Base-by-base conservation (phyloP, 163 green algal species). In the Scenedesmus sp. region DNA sequence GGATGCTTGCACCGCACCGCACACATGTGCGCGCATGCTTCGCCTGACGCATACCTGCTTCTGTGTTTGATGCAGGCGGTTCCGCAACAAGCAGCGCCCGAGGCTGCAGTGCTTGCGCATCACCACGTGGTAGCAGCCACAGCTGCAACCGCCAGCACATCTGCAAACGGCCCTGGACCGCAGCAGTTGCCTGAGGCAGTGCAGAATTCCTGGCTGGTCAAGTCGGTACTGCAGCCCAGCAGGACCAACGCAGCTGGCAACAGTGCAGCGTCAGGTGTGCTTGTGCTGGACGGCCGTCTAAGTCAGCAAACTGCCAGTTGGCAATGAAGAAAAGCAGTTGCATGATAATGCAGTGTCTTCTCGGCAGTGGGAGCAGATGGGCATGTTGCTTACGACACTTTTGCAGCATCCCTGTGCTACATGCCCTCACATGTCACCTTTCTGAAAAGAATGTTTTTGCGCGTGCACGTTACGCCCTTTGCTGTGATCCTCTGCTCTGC, bases 121-220 rank as follows among this genome's bases (percentile, higher is more conserved):
- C 20, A 59, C 12, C 23, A 9, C 34, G 57, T 23, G 12, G 5
- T 23, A 46, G 34, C 76, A 60, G 34, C 10, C 34, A 4, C 34
- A 23, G 74, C 74, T 16, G 0, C 26, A 56, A 3, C 46, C 23
- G 16, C 15, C 4, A 79, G 34, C 4, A n/a, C 76, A 84, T 4
- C 12, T 70, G 18, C 46, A 4, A 26, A 52, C 5, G 1, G 62
- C 10, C 23, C 84, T 67, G 64, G 12, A 20, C 2, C 84, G 66
- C 46, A 74, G 54, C 70, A 83, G 86, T 23, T 87, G 88, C 89
- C 86, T n/a, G 82, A 92, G 10, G 82, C 60, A 12, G 82, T 81
- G 3, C 60, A 84, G 18, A 86, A 79, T 54, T 92, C 89, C 9
- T 92, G 89, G 89, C 89, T 92, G 54, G 70, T 92, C 26, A 73